Conservation (phyloP, 208 protist genomes). For the Porcisia deanei region DNA sequence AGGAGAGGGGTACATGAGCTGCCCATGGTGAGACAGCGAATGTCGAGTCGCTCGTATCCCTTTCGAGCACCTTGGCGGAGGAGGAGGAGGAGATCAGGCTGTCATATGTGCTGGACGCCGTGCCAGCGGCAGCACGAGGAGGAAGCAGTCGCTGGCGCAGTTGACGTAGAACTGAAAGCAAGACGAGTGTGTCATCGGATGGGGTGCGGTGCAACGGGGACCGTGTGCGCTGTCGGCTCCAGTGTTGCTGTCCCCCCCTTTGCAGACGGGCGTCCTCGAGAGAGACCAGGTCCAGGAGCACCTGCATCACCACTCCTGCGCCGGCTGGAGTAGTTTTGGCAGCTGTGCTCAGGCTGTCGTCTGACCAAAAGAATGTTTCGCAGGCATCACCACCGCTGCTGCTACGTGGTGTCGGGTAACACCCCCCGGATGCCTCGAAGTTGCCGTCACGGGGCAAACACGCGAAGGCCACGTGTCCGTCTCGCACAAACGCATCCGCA, state of each 20-base stretch:
- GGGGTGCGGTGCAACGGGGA: not conserved
- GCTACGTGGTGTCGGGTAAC: not conserved
- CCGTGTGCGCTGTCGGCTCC: not conserved
- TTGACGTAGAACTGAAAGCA: slow-evolving; percentile 8
- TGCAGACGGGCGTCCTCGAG: slow-evolving; percentile 21
- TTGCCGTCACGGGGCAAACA: not conserved
- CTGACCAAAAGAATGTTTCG: not conserved
- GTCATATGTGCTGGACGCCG: not conserved
- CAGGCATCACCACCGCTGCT: not conserved
- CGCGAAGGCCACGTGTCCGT: not conserved
- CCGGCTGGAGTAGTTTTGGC: not conserved
- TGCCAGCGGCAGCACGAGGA: not conserved
- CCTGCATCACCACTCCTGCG: slow-evolving; percentile 12
- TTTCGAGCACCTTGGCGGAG: not conserved
- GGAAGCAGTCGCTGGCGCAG: slow-evolving; percentile 12
- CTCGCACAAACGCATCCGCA: slow-evolving; percentile 15
- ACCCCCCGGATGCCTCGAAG: not conserved
- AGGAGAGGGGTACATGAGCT: not conserved
- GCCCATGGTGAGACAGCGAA: not conserved
- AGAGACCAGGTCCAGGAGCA: slow-evolving; percentile 15
- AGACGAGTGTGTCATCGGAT: not conserved
- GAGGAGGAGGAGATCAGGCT: not conserved
- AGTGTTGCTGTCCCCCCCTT: not conserved
- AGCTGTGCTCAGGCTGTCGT: not conserved
- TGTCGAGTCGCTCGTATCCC: not conserved